These are phyloP conservation scores for Aspergillus novofumigatus DNA, from an alignment of 2,329 filamentous ascomycete genomes.

Conservation along the genomic window DNA sequence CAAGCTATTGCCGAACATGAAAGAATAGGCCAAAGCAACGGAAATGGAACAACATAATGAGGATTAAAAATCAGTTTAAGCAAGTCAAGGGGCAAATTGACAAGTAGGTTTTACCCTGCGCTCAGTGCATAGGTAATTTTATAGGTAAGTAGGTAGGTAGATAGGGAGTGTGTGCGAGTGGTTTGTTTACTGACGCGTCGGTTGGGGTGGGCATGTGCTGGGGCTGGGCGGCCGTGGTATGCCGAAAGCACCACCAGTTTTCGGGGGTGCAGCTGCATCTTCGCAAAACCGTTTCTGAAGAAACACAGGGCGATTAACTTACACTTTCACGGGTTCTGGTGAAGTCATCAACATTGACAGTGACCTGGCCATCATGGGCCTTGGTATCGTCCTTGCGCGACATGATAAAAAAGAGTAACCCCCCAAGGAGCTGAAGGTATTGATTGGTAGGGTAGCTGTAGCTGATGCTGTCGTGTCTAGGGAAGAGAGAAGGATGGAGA, in stretches of 20 bases:
- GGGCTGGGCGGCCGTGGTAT: not conserved
- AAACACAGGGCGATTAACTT: conserved; percentile 43
- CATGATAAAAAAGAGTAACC: conserved; percentile 47
- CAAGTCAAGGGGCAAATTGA: not conserved
- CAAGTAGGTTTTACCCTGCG: not conserved
- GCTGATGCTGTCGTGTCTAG: not conserved
- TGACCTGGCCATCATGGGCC: conserved; percentile 30
- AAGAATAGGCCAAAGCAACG: not conserved
- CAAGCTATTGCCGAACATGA: not conserved
- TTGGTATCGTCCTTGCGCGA: conserved; percentile 35
- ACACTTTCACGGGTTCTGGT: conserved; percentile 77
- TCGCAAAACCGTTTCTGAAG: not conserved
- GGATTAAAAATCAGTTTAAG: not conserved
- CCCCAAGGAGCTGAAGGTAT: not conserved
- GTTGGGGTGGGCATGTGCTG: not conserved
- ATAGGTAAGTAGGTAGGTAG: not conserved
- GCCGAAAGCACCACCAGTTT: conserved; percentile 1
- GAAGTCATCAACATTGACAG: conserved; percentile 66
- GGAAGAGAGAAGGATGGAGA: conserved; percentile 13
- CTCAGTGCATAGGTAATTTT: not conserved
- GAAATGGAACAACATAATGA: not conserved
- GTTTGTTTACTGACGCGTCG: conserved; percentile 13
- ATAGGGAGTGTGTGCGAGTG: not conserved
- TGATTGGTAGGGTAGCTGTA: not conserved
- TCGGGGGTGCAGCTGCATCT: conserved; percentile 2